Percentiles rank a stretch among this genome's conserved stretches.
Evolutionary conservation across 2,329 filamentous ascomycete genomes (phyloP).

Genomic region (Allantophomopsis lycopodina): DNA sequence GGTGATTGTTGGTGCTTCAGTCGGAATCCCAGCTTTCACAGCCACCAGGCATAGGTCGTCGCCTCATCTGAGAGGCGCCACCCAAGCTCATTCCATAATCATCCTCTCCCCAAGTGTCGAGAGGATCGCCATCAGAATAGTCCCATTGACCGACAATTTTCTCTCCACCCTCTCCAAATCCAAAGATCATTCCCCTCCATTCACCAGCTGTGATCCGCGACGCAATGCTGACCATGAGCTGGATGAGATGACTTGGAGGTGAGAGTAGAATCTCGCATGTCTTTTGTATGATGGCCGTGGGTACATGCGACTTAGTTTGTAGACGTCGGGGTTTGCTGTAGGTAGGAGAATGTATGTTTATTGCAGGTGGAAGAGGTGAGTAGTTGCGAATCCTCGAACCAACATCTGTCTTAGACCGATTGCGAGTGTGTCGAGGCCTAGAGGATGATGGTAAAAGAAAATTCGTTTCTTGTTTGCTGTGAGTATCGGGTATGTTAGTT

Average conservation of each 20-base stretch:
- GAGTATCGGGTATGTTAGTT: no score
- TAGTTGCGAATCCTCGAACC: constrained; percentile 28
- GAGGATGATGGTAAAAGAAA: constrained; percentile 1
- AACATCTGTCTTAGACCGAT: constrained; percentile 35
- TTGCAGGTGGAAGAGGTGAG: constrained; percentile 54
- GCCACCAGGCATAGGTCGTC: no score
- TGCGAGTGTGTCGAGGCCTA: constrained; percentile 20
- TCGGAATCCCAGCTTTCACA: no score
- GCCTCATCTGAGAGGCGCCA: neutral
- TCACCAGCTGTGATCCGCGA: constrained; percentile 55
- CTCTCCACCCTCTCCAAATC: constrained; percentile 29
- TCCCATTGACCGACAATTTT: constrained; percentile 1
- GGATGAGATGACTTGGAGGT: constrained; percentile 67
- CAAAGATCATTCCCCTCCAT: constrained; percentile 46
- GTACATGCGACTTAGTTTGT: constrained; percentile 34
- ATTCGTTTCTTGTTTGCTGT: no score
- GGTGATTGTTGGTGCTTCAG: no score
- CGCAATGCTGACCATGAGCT: constrained; percentile 70
- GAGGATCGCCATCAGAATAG: neutral
- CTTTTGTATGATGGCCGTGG: constrained; percentile 57
- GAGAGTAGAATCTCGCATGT: constrained; percentile 65
- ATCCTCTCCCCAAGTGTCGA: neutral
- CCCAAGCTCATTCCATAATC: neutral
- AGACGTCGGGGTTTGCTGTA: constrained; percentile 25
- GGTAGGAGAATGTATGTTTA: constrained; percentile 47